These are phyloP conservation scores for Clarireedia hainanense DNA, from an alignment of 2,329 filamentous ascomycete species.

Conservation along the genomic window DNA sequence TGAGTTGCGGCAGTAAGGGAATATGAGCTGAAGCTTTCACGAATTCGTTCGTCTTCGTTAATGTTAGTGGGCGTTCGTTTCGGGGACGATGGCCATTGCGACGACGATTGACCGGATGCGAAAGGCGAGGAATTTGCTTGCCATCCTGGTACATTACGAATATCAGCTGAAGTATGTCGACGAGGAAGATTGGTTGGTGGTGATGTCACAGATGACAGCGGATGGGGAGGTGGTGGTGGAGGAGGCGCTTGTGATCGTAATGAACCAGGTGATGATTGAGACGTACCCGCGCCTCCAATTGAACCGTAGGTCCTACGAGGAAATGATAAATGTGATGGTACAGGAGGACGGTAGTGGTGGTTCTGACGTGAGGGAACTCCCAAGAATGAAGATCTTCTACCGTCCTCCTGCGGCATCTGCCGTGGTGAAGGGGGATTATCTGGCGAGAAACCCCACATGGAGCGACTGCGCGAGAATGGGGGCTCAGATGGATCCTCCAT, in stretches of 20 bases:
- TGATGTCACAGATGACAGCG: constrained; percentile 53
- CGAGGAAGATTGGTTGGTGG: constrained; percentile 65
- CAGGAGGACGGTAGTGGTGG: constrained; percentile 66
- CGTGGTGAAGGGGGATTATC: constrained; percentile 80
- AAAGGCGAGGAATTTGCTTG: constrained; percentile 58
- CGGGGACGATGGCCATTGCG: constrained; percentile 62
- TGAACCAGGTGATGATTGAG: constrained; percentile 65
- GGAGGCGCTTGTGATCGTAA: constrained; percentile 58
- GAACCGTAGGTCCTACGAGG: constrained; percentile 72
- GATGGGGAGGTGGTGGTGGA: constrained; percentile 55
- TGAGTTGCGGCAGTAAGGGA: constrained; percentile 37
- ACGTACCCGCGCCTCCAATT: constrained; percentile 61
- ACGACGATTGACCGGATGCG: constrained; percentile 51
- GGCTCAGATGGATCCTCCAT: constrained; percentile 59
- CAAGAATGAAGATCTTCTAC: constrained; percentile 62
- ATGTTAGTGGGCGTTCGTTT: constrained; percentile 38
- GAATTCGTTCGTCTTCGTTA: constrained; percentile 50
- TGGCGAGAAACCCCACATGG: constrained; percentile 53
- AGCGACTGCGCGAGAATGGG: constrained; percentile 54
- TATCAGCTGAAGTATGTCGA: constrained; percentile 91
- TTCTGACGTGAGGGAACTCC: constrained; percentile 40
- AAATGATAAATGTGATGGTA: constrained; percentile 74
- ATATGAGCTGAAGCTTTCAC: constrained; percentile 56
- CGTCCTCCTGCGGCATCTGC: constrained; percentile 79
- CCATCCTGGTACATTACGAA: constrained; percentile 74